Conservation (phyloP, 306 rosid genomes). For the Carpinus fangiana region DNA sequence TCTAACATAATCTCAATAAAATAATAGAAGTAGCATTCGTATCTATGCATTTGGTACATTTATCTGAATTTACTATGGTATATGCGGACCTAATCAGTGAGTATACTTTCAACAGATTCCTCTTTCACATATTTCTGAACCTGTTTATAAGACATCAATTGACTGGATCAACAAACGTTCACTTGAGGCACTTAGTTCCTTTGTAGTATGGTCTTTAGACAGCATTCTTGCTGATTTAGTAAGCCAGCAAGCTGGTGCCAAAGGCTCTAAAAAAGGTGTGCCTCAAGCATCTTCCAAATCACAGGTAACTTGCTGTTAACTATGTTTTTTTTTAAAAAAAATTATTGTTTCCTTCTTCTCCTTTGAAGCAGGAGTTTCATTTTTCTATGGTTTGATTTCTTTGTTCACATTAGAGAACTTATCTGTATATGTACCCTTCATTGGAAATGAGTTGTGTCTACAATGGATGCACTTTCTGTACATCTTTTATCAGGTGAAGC, state of each 20-base stretch:
- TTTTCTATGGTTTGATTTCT: background rate
- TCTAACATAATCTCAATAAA: background rate
- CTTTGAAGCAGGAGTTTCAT: background rate
- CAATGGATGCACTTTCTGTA: background rate
- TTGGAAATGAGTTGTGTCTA: background rate
- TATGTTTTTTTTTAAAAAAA: background rate
- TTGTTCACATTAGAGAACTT: background rate
- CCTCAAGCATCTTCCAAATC: conserved; percentile 73
- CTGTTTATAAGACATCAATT: conserved; percentile 66
- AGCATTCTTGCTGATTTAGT: conserved; percentile 65
- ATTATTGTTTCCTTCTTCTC: background rate
- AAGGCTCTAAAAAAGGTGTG: conserved; percentile 72
- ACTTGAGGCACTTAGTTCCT: conserved; percentile 59
- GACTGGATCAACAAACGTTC: conserved; percentile 77
- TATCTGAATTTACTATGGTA: background rate
- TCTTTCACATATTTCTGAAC: conserved; percentile 67
- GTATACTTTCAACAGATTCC: conserved; percentile 59
- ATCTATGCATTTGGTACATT: too few species aligned
- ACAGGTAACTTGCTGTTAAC: conserved; percentile 53
- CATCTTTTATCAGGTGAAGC: background rate
- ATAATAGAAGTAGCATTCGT: background rate
- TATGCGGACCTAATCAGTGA: conserved; percentile 8
- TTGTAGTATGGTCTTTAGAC: conserved; percentile 72
- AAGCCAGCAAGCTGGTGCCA: conserved; percentile 58
- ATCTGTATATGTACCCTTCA: background rate